Base-by-base conservation (phyloP, 2,329 filamentous ascomycete species). In the Aotearoamyces nothofagi region DNA sequence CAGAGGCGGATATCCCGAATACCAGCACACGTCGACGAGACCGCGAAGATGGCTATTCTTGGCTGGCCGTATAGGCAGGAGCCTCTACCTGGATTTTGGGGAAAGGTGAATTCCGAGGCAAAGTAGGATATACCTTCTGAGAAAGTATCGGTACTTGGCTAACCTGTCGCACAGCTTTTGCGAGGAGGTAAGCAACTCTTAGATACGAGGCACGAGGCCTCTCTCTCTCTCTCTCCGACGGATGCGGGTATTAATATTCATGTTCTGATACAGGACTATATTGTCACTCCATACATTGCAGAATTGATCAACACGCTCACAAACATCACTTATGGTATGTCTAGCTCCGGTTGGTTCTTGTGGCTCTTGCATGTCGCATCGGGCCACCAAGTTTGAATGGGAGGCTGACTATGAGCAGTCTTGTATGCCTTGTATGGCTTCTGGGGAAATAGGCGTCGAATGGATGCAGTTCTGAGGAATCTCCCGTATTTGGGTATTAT, bases 251-350 rank as follows among this genome's bases (percentile, higher is more conserved):
- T n/a, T n/a, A n/a, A n/a, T n/a, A n/a, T n/a, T n/a, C n/a, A n/a
- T n/a, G n/a, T n/a, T n/a, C n/a, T 20, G n/a, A 8, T 25, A 22
- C 20, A 70, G 46, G 65, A 69, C 41, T 69, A 62, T 37, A 56
- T 51, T 25, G 44, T 65, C 23, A 59, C 57, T 2, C 41, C 44
- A 3, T 64, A 63, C 40, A 45, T 63, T 26, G 61, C 55, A 24
- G 61, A 66, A 36, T 61, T 64, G 32, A 45, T 63, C 32, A 66
- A 64, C 36, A 56, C 61, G 3, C 33, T 63, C 24, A 62, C 58
- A 7, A 66, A 63, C 32, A 29, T 60, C 1, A 50, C 51, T 5
- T 64, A 61, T 37, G 50, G 58, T 62, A 48, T 15, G 42, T 12
- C 14, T 6, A 14, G 15, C 6, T n/a, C 11, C 7, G 7, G 7